Evolutionary conservation across 371 early-diverging fungal species (phyloP).

Genomic region (Mortierella sp.): DNA sequence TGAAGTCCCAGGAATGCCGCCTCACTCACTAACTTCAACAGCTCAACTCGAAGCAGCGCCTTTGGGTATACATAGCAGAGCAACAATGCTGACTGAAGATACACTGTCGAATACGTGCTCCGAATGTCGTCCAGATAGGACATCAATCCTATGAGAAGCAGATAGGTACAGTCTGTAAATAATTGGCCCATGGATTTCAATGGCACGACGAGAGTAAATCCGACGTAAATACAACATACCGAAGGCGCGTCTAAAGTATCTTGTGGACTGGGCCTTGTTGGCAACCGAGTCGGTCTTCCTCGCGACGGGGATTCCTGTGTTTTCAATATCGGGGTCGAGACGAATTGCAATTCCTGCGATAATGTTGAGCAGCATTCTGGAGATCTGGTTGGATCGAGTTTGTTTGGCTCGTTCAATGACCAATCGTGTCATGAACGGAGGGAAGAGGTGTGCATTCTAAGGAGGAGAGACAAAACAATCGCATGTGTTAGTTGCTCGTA

Average conservation of each 20-base stretch:
- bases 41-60: constrained; percentile 37
- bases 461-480: background rate
- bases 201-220: background rate
- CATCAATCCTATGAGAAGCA: constrained; percentile 27
- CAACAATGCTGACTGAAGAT: constrained; percentile 37
- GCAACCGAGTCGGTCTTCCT: constrained; percentile 2
- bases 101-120: constrained; percentile 37
- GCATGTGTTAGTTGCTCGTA: background rate
- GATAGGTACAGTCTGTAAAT: background rate
- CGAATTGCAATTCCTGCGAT: constrained; percentile 47
- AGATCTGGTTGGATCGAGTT: constrained; percentile 38
- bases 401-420: constrained; percentile 45
- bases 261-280: constrained; percentile 32
- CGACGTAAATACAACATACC: constrained; percentile 13
- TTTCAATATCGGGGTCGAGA: constrained; percentile 49
- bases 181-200: background rate
- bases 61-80: constrained; percentile 49
- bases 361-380: constrained; percentile 47
- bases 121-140: constrained; percentile 45
- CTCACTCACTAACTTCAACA: constrained; percentile 38
- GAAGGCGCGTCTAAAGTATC: constrained; percentile 52
- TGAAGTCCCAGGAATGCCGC: constrained; percentile 41
- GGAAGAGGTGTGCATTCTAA: constrained; percentile 47
- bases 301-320: background rate
- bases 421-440: constrained; percentile 41